Conservation (phyloP, 176 grass and related monocot species). For the Oryza punctata region DNA sequence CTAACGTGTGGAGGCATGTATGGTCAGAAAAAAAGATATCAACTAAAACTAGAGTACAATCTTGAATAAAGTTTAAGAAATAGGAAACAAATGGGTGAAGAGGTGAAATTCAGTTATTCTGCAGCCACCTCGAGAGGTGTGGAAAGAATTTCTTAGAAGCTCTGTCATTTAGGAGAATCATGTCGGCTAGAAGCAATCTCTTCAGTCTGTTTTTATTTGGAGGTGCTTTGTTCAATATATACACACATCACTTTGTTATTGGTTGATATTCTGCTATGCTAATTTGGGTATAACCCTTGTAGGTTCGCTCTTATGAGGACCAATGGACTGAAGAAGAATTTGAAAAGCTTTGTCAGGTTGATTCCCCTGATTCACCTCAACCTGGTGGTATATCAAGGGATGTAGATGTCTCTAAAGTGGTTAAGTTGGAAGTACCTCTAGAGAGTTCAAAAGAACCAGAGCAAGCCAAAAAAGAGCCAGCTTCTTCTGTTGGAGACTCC, state of each 20-base stretch:
- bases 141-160: not conserved
- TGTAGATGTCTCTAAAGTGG: conserved; percentile 48
- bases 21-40: not conserved
- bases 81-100: not conserved
- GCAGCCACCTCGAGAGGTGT: not conserved
- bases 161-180: not conserved
- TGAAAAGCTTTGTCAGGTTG: conserved; percentile 97
- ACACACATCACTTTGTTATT: not conserved
- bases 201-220: not conserved
- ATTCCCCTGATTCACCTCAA: conserved; percentile 67
- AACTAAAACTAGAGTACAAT: not conserved
- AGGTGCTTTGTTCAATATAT: not conserved
- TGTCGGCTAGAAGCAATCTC: not conserved
- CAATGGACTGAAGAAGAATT: conserved; percentile 99
- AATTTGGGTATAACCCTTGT: conserved; percentile 33
- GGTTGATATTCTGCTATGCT: conserved; percentile 26
- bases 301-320: conserved; percentile 98
- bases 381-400: conserved; percentile 48
- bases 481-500: conserved; percentile 47
- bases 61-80: not conserved
- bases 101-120: not conserved
- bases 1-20: not conserved
- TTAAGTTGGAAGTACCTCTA: conserved; percentile 51
- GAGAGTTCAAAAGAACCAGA: conserved; percentile 51
- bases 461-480: conserved; percentile 34